Base-by-base conservation (phyloP, 257 asterid species). In the Gynochthodes officinalis region DNA sequence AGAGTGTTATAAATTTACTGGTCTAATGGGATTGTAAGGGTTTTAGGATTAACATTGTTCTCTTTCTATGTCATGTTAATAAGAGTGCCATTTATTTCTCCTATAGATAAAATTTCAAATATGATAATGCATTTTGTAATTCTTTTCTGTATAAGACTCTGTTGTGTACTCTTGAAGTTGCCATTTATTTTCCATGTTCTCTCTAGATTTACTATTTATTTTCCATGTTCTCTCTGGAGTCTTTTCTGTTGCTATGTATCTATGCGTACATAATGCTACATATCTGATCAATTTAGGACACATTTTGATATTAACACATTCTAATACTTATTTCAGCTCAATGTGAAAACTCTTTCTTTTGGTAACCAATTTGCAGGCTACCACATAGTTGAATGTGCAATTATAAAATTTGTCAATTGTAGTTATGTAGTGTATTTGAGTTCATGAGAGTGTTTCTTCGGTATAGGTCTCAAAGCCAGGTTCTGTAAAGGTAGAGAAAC, bases 391-490 rank as follows among this genome's bases (percentile, higher is more conserved):
- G 28, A 11, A 27, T 14, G 48, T 32, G 35, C 25, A 9, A 12
- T 32, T 14, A 13, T 16, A 44, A 46, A 60, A 44, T 59, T 42
- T 58, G 28, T 21, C 30, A 19, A 43, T 13, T 35, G 40, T 15
- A 11, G 10, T 35, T 2, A 35, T 30, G 19, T 37, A n/a, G 3
- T 35, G 64, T 27, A 6, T 48, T 21, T 35, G 42, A 21, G 23
- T 35, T 72, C 12, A 4, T 42, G 53, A 42, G 3, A 66, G n/a
- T 67, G 44, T 21, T 52, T 66, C 42, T 27, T 40, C 50, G 30
- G 71, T 84, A 81, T 88, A 95, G 99, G 99, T 95, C 66, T 92
- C 98, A 9, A 87, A 86, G 76, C 76, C 95, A 63, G 99, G 99
- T 80, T 89, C 98, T 27, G 97, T 95, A 85, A 89, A 89, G 77